Base-by-base conservation (phyloP, 164 flowering plant species). In the Dillenia suffruticosa region DNA sequence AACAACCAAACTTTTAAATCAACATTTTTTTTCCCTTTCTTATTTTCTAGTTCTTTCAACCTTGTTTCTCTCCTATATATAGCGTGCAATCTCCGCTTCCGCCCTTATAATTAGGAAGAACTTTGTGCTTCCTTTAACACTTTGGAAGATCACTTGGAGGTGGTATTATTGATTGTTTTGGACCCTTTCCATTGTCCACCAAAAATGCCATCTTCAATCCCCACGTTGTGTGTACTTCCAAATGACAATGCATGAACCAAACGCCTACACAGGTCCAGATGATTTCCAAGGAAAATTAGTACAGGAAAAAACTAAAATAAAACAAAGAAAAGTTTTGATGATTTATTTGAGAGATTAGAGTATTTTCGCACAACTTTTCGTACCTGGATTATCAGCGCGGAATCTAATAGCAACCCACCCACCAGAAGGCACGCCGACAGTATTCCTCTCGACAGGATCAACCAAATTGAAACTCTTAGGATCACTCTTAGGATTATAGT, bases 391-490 rank as follows among this genome's bases (percentile, higher is more conserved):
- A 67, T 89, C 96, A 2, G 89, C 93, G 0, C 68, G 74, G 68
- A 89, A 87, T 75, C 96, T 77, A 50, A 89, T 78, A 11, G 91
- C 91, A 0, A 64, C 61, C 96, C 96, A 89, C 17, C 96, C 96
- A 12, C 96, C 96, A 1, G 91, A 70, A 7, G 96, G 91, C 10
- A 87, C 89, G 12, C 89, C 84, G 14, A 89, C 67, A 0, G 93
- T 89, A 73, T 87, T 89, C 78, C 93, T 78, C 74, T 89, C 96
- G n/a, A 82, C 83, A 12, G 96, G 91, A 50, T 89, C 93, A 10
- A 79, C 81, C 1, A 89, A 82, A 65, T 89, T 89, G 48, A 84
- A 89, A 0, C 59, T 82, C 16, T 69, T 66, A 0, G 88, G 74
- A 72, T 85, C 91, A 0, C 45, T 82, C 15, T 62, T 76, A 0